A percentile compares a stretch with the other conserved stretches of the same genome.
These are phyloP conservation scores for Xylaria sp. DNA, from an alignment of 2,329 filamentous ascomycete genomes.

Conservation along the genomic window DNA sequence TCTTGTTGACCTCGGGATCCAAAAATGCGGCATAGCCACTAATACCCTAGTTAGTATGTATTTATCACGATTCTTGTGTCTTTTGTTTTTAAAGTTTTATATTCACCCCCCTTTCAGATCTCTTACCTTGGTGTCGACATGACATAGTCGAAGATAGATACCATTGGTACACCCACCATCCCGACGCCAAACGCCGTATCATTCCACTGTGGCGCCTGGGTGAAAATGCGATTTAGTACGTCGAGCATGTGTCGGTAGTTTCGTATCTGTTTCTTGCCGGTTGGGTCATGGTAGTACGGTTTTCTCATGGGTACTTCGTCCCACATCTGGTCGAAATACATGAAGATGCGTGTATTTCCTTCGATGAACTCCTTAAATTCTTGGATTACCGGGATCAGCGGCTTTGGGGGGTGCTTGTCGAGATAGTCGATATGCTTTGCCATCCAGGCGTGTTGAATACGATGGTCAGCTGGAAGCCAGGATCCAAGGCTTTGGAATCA, in stretches of 20 bases:
- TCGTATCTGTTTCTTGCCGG: constrained; percentile 67
- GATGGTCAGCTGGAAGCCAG: constrained; percentile 73
- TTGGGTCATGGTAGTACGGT: constrained; percentile 70
- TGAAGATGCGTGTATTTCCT: constrained; percentile 69
- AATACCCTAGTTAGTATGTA: background rate
- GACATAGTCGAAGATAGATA: constrained; percentile 64
- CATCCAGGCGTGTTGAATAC: constrained; percentile 72
- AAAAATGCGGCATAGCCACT: constrained; percentile 64
- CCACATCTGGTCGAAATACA: constrained; percentile 76
- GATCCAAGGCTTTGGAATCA: constrained; percentile 50
- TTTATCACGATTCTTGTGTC: background rate
- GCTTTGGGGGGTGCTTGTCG: constrained; percentile 58
- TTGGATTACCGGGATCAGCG: constrained; percentile 67
- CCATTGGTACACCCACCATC: constrained; percentile 65
- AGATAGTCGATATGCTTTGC: constrained; percentile 64
- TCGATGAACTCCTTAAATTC: constrained; percentile 76
- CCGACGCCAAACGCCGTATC: constrained; percentile 62
- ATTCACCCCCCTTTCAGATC: background rate
- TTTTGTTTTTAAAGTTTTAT: background rate
- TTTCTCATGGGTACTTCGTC: constrained; percentile 69
- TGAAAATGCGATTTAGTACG: constrained; percentile 70
- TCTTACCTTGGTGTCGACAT: constrained; percentile 62
- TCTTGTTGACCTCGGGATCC: constrained; percentile 64
- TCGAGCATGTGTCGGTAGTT: constrained; percentile 74
- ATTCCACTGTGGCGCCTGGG: constrained; percentile 62